These are phyloP conservation scores for Ustilago loliicola DNA, from an alignment of 1,284 basidiomycete species.

Conservation along the genomic window DNA sequence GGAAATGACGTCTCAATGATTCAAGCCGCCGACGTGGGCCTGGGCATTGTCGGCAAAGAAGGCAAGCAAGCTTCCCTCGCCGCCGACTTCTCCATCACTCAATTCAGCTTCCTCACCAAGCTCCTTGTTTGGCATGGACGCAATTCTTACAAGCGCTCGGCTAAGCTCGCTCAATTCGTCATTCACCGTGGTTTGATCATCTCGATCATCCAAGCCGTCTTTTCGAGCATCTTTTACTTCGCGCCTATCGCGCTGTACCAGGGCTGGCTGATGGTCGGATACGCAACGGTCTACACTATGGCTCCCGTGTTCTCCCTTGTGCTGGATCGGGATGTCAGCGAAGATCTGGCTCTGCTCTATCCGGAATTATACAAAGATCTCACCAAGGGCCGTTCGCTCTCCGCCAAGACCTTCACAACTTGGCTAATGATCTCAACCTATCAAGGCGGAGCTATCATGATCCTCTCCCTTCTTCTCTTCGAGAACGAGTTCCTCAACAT, in stretches of 20 bases:
- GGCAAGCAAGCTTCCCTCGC: conserved; percentile 97
- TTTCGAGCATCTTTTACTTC: conserved; percentile 98
- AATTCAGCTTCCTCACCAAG: conserved; percentile 95
- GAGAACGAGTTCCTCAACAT: conserved; percentile 98
- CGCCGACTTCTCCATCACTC: conserved; percentile 96
- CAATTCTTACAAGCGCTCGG: conserved; percentile 96
- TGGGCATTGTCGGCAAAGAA: conserved; percentile 99
- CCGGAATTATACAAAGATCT: conserved; percentile 98
- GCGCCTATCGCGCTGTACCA: conserved; percentile 98
- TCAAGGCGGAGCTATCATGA: conserved; percentile 99
- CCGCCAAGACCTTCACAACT: conserved; percentile 96
- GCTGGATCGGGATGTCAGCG: conserved; percentile 93
- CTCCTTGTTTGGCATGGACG: conserved; percentile 96
- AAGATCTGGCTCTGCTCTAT: conserved; percentile 93
- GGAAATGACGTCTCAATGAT: conserved; percentile 98
- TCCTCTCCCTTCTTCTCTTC: conserved; percentile 93
- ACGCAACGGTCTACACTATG: conserved; percentile 98
- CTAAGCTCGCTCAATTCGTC: conserved; percentile 97
- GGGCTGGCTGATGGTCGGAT: conserved; percentile 97
- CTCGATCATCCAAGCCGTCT: conserved; percentile 88
- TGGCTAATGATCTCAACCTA: conserved; percentile 98
- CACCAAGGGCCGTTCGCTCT: conserved; percentile 78
- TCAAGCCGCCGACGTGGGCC: conserved; percentile 91
- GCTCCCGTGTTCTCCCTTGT: conserved; percentile 97
- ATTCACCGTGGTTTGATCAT: conserved; percentile 96